Evolutionary conservation across 805 yeast genomes (phyloP), one percentile per base, ranked within the genome.

Genomic region (Teunomyces atbi): DNA sequence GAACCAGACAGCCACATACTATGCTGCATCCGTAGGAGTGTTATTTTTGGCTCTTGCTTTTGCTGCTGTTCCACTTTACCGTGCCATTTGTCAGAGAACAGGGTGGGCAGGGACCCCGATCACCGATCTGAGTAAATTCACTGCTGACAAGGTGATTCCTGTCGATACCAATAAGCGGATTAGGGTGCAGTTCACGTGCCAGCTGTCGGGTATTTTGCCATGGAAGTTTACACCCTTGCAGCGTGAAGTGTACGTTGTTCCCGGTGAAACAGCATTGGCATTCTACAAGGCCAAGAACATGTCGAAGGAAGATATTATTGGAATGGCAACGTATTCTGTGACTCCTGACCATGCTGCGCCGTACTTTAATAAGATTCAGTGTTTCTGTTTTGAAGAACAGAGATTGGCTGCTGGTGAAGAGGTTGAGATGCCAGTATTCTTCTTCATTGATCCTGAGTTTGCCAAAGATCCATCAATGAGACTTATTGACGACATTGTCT

Each of bases 321-420:
- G 99, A 6, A 94, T 94, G 96, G 99, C 99, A 2, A 94, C 99
- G 0, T 94, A 94, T 65, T 86, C 96, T 4, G 97, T 94, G 41
- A 82, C 96, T 0, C 99, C 99, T 0, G 97, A 94, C 55, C 92
- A 89, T 57, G 96, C 94, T 5, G 96, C 98, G 0, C 96, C 89
- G 4, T 94, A 92, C 67, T 94, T 94, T 73, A 89, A 89, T 71
- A 94, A 94, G 68, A 94, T 94, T 59, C 99, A 94, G 66, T 94
- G 99, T 66, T 94, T 94, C 70, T 94, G 99, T 62, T 94, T 94
- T 61, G 99, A 94, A 71, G 99, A 94, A 64, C 99, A 94, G 66
- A 80, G 88, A 65, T 73, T 94, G 53, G 78, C 83, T 45, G 96
- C 97, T 2, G 97, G 97, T 6, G 99, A 94, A 68, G 97, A 94